Percentiles rank a stretch among this genome's conserved stretches.
Evolutionary conservation across 139 green algal species (phyloP).

Genomic region (Prasinococcaceae sp.): DNA sequence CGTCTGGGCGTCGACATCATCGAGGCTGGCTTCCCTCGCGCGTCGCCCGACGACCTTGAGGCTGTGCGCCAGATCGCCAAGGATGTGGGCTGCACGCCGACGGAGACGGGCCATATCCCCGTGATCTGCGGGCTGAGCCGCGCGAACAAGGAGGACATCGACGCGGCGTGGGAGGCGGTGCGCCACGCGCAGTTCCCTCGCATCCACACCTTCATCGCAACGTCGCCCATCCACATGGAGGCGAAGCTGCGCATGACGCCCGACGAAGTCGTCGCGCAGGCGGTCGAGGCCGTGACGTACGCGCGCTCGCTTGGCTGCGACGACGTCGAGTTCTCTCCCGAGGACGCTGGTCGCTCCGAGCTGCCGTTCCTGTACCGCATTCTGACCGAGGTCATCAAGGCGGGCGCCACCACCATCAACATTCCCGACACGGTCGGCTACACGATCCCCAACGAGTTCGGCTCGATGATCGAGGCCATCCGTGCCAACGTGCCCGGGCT

Average conservation of each 20-base stretch:
- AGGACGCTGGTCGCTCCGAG: conserved; percentile 81
- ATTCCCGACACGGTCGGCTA: conserved; percentile 94
- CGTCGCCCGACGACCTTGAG: conserved; percentile 94
- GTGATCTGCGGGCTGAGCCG: conserved; percentile 95
- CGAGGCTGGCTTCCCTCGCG: conserved; percentile 91
- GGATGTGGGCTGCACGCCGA: conserved; percentile 47
- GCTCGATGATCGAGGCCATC: conserved; percentile 68
- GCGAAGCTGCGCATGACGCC: conserved; percentile 35
- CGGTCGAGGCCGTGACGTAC: conserved; percentile 70
- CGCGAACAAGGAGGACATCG: conserved; percentile 57
- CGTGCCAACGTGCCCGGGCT: conserved; percentile 70
- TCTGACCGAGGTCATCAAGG: conserved; percentile 70
- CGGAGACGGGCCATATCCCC: conserved; percentile 73
- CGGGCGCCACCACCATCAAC: conserved; percentile 95
- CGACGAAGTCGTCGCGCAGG: conserved; percentile 76
- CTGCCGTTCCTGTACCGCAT: conserved; percentile 84
- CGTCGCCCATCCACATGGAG: conserved; percentile 89
- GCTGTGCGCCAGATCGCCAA: conserved; percentile 80
- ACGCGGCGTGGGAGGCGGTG: conserved; percentile 79
- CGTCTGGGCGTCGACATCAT: conserved; percentile 98
- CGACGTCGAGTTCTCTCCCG: conserved; percentile 95
- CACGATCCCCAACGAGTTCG: conserved; percentile 91
- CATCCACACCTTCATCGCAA: conserved; percentile 97
- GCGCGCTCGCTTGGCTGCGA: conserved; percentile 71
- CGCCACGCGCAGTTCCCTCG: conserved; percentile 63